Base-by-base conservation (phyloP, 140 eudicot species). In the Cichorium intybus region DNA sequence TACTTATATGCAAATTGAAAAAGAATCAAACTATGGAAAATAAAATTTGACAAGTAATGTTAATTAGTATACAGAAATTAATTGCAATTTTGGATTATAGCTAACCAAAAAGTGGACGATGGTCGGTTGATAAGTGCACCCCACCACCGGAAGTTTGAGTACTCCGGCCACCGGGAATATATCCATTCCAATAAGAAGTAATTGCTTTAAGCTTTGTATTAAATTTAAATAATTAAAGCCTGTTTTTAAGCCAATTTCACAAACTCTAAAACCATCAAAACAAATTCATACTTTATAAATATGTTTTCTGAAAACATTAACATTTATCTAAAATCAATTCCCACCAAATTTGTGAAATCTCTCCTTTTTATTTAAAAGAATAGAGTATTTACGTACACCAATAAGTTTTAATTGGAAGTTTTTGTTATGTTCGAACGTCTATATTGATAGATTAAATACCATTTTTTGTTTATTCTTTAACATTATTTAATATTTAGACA, bases 81-180 rank as follows among this genome's bases (percentile, higher is more conserved):
- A 46, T 46, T 46, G 22, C 4, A 24, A 16, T 33, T 58, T 37
- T 74, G 68, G 79, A 63, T 16, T 57, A 23, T 55, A 33, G 66
- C 29, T 56, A 73, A 46, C 67, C 45, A 29, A 64, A 73, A 65
- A 65, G 73, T 6, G 71, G 24, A 61, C 24, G 65, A 15, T 52
- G 75, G 80, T 69, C 76, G 80, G 80, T 54, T 54, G 54, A 62
- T 52, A 39, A 24, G 69, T 29, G 71, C 56, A 68, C 80, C 78
- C 80, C 63, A 68, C 80, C 70, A 60, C 51, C 23, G 11, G 24
- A 29, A n/a, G 10, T 56, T 27, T 56, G 35, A 29, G 52, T 48
- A 71, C 60, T 47, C 62, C 41, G 61, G 54, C 60, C 43, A 60
- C 45, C 39, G 41, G 27, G 55, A 5, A 41, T 62, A 22, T 48